These are phyloP conservation scores for Priceomyces haplophilus DNA, from an alignment of 805 yeast genomes.

Conservation along the genomic window DNA sequence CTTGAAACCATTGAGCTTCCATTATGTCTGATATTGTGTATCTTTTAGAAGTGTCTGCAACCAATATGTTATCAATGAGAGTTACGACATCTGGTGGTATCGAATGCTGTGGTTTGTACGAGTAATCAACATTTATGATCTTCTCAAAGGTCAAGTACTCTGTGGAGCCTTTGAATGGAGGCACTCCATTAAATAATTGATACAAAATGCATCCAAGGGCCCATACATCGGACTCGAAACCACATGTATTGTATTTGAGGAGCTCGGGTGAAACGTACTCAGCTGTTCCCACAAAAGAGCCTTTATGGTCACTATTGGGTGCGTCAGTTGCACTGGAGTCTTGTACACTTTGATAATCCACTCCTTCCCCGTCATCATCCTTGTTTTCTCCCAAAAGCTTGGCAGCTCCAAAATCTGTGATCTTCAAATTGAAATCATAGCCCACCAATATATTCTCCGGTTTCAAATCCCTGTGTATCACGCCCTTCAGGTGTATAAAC, in stretches of 20 bases:
- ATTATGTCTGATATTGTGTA: conserved; percentile 33
- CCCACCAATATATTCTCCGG: conserved; percentile 91
- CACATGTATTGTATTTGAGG: conserved; percentile 71
- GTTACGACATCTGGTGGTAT: conserved; percentile 27
- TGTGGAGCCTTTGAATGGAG: conserved; percentile 85
- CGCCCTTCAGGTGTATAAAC: conserved; percentile 85
- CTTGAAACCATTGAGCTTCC: conserved; percentile 34
- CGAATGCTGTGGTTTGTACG: conserved; percentile 33
- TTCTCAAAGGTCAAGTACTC: conserved; percentile 87
- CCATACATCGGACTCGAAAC: conserved; percentile 87
- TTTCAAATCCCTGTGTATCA: conserved; percentile 89
- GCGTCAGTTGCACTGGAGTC: background rate
- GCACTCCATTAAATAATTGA: conserved; percentile 78
- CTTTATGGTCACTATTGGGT: conserved; percentile 32
- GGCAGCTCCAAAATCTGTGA: conserved; percentile 99
- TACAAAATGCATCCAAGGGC: conserved; percentile 86
- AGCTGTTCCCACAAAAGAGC: conserved; percentile 95
- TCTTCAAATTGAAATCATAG: conserved; percentile 80
- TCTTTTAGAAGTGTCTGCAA: conserved; percentile 31
- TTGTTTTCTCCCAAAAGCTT: conserved; percentile 50
- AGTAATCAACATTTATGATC: conserved; percentile 73
- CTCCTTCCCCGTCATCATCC: conserved; percentile 32
- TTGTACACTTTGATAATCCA: conserved; percentile 28
- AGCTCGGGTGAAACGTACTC: conserved; percentile 95
- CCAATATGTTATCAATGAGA: conserved; percentile 31